Conservation (phyloP, 2,329 filamentous ascomycete species). For the Fonsecaea erecta region DNA sequence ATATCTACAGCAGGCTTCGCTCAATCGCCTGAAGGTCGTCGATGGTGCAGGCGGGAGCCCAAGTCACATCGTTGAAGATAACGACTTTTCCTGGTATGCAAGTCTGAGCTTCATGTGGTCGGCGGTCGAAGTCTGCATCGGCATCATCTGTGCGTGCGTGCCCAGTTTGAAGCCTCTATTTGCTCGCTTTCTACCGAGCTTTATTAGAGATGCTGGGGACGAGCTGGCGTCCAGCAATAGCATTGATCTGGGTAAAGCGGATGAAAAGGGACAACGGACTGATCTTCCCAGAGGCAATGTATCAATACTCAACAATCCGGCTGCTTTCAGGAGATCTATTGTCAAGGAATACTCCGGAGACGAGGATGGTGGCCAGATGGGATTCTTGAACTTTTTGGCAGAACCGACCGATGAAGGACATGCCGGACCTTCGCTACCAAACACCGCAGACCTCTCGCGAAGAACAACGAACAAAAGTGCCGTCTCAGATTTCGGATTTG, state of each 20-base stretch:
- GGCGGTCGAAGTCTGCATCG: constrained; percentile 85
- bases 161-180: constrained; percentile 88
- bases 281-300: constrained; percentile 18
- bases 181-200: constrained; percentile 62
- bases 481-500: constrained; percentile 65
- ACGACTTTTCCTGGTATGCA: constrained; percentile 71
- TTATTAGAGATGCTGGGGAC: constrained; percentile 57
- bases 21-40: constrained; percentile 52
- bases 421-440: constrained; percentile 26
- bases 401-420: constrained; percentile 21
- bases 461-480: constrained; percentile 32
- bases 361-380: constrained; percentile 37
- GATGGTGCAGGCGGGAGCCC: constrained; percentile 37
- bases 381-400: constrained; percentile 38
- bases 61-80: constrained; percentile 39
- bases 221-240: constrained; percentile 23
- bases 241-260: constrained; percentile 33
- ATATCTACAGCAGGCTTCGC: constrained; percentile 76
- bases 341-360: constrained; percentile 33
- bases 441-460: constrained; percentile 43
- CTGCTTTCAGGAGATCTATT: constrained; percentile 33
- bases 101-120: constrained; percentile 92
- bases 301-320: constrained; percentile 37
- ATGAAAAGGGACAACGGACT: not conserved
- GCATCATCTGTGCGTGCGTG: constrained; percentile 89